Evolutionary conservation across 495 filamentous ascomycete genomes (phyloP), one percentile per base, ranked within the genome.

Genomic region (Cetradonia linearis): DNA sequence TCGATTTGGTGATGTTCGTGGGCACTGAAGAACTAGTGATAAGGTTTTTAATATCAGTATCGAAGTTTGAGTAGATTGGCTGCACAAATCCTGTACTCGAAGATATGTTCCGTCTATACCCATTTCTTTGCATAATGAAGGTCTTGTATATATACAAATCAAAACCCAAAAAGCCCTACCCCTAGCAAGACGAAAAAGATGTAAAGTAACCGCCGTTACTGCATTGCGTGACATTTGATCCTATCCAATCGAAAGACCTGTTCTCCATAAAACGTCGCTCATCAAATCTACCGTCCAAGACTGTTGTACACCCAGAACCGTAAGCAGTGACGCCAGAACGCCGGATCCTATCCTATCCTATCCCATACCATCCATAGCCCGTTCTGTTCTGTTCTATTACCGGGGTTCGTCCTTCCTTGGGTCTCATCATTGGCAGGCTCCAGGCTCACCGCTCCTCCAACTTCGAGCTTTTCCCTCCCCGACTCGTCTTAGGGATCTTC

Each of bases 401-500:
- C 20, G 20, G 7, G 3, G 23, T 23, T 46, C 8, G 42, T n/a
- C n/a, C n/a, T n/a, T n/a, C 8, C 8, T 5, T 18, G 42, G 42
- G 7, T 46, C 20, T 23, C 13, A 46, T 46, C 42, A 18, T 46
- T 46, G 3, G 25, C 42, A 10, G 20, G 7, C n/a, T 23, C 3
- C 42, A 25, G 42, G n/a, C n/a, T 44, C 42, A 23, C 23, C 7
- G 1, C 2, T 23, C 6, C 3, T 4, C 8, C 0, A n/a, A 0
- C 53, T 40, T 56, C 18, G 31, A 23, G 25, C 18, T 30, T n/a
- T n/a, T n/a, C n/a, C n/a, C n/a, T 14, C 36, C 18, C 33, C 34
- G 16, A 7, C 16, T 7, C 34, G 3, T 47, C 68, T 78, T 78
- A 6, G 76, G 77, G n/a, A 79, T 70, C 52, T 75, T 71, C 42